These are phyloP conservation scores for Nemophila menziesii DNA, from an alignment of 257 asterid genomes.

Conservation along the genomic window DNA sequence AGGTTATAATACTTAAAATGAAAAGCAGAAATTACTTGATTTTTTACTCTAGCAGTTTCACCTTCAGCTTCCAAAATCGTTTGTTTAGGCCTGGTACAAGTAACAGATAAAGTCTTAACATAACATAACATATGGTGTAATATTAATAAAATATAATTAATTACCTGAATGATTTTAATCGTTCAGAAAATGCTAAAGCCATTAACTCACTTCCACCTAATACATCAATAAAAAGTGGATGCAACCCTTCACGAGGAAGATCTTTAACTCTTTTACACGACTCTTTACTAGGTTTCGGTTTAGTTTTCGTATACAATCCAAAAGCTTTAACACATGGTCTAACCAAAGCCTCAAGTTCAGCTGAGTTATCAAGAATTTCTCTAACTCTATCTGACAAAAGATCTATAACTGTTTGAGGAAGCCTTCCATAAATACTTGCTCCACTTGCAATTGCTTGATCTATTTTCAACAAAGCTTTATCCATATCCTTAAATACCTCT, in stretches of 20 bases:
- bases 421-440: constrained; percentile 80
- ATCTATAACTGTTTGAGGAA: constrained; percentile 80
- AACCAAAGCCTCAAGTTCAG: constrained; percentile 54
- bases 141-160: constrained; percentile 4
- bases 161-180: constrained; percentile 71
- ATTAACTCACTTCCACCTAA: constrained; percentile 66
- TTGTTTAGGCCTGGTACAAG: constrained; percentile 61
- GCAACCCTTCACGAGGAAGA: constrained; percentile 83
- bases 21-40: constrained; percentile 32
- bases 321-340: constrained; percentile 66
- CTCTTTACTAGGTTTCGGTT: constrained; percentile 78
- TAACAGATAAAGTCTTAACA: constrained; percentile 9
- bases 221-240: constrained; percentile 59
- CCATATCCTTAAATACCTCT: constrained; percentile 51
- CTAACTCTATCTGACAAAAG: constrained; percentile 78
- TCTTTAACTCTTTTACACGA: constrained; percentile 67
- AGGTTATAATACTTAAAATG: neutral
- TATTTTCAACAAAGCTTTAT: constrained; percentile 45
- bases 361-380: constrained; percentile 60
- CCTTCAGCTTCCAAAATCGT: constrained; percentile 97
- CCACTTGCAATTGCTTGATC: constrained; percentile 64
- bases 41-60: constrained; percentile 67
- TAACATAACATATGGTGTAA: constrained; percentile 2
- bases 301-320: constrained; percentile 61
- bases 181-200: constrained; percentile 92